Evolutionary conservation across 2,329 filamentous ascomycete genomes (phyloP).

Genomic region (Colletotrichum sp.): DNA sequence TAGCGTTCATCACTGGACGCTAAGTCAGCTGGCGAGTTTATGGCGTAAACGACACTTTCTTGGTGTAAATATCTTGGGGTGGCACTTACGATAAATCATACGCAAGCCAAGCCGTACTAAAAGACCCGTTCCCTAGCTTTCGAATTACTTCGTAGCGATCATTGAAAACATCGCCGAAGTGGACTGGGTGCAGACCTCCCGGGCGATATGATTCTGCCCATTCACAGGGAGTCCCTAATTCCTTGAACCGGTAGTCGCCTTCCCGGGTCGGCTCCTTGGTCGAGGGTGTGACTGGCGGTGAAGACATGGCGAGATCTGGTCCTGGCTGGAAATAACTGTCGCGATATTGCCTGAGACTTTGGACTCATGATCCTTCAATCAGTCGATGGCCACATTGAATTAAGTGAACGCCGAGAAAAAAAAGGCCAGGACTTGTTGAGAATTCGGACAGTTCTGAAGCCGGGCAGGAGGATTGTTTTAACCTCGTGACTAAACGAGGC

Average conservation of each 20-base stretch:
- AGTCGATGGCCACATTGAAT: background rate
- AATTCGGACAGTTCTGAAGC: background rate
- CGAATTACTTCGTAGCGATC: slow-evolving; percentile 25
- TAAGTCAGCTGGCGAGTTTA: fast-evolving
- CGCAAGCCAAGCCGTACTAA: slow-evolving; percentile 31
- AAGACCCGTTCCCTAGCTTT: slow-evolving; percentile 29
- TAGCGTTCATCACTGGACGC: slow-evolving; percentile 4
- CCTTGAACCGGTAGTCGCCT: background rate
- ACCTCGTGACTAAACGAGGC: background rate
- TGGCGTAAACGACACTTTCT: no score
- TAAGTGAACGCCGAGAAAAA: no score
- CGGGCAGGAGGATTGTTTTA: fast-evolving
- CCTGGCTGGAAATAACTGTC: fast-evolving
- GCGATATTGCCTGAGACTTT: background rate
- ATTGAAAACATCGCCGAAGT: slow-evolving; percentile 26
- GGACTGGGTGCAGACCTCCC: slow-evolving; percentile 27
- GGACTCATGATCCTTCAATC: fast-evolving
- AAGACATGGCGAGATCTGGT: background rate
- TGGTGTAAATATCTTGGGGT: fast-evolving
- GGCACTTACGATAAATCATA: slow-evolving; percentile 16
- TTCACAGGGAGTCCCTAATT: background rate
- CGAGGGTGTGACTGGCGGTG: background rate
- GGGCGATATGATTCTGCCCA: slow-evolving; percentile 21
- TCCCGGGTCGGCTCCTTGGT: background rate
- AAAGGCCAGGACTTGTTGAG: fast-evolving